Conservation (phyloP, 2,329 filamentous ascomycete genomes). For the Canariomyces notabilis region DNA sequence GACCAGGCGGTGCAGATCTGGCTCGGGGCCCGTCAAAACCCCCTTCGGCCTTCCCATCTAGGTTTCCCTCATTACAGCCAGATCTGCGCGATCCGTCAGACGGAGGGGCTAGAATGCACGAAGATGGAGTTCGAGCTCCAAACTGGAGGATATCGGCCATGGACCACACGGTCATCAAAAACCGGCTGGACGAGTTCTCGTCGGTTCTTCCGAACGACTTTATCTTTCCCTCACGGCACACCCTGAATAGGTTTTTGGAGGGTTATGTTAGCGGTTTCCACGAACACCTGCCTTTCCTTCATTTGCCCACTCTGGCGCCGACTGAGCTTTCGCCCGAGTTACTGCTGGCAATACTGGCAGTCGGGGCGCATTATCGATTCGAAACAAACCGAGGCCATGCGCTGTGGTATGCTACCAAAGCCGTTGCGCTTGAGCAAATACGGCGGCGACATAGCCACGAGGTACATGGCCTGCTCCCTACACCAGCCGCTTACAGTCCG, state of each 20-base stretch:
- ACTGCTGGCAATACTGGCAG: conserved; percentile 60
- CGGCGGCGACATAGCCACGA: conserved; percentile 52
- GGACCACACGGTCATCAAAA: conserved; percentile 53
- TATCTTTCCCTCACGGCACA: conserved; percentile 63
- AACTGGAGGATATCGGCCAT: conserved; percentile 47
- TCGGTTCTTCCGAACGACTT: conserved; percentile 58
- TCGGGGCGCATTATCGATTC: conserved; percentile 63
- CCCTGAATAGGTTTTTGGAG: conserved; percentile 62
- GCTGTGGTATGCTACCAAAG: conserved; percentile 57
- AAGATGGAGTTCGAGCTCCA: conserved; percentile 35
- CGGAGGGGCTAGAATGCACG: conserved; percentile 35
- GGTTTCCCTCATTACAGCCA: conserved; percentile 50
- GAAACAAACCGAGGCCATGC: conserved; percentile 55
- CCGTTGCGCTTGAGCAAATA: conserved; percentile 55
- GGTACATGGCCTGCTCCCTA: conserved; percentile 52
- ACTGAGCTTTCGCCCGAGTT: conserved; percentile 64
- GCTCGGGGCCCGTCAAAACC: conserved; percentile 41
- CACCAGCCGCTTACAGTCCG: conserved; percentile 53
- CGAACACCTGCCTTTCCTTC: conserved; percentile 57
- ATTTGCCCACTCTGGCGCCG: conserved; percentile 60
- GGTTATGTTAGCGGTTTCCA: conserved; percentile 65
- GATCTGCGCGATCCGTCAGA: conserved; percentile 45
- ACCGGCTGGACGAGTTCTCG: conserved; percentile 57
- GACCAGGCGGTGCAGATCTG: conserved; percentile 35
- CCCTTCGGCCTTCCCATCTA: conserved; percentile 48